Conservation (phyloP, 139 green algal species). For the Tetradesmus obliquus region DNA sequence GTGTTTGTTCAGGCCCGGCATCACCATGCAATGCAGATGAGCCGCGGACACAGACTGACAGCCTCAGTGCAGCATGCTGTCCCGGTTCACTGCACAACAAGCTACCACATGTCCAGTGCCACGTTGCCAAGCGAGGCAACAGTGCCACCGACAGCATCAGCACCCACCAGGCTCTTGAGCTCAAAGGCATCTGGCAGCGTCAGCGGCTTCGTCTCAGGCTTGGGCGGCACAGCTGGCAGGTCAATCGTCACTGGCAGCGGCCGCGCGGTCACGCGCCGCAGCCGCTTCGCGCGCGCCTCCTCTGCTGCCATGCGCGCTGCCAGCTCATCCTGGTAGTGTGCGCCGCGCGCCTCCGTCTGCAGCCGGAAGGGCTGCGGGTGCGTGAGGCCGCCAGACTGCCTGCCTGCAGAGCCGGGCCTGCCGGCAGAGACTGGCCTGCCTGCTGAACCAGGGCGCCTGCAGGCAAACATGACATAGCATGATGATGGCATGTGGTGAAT, state of each 20-base stretch:
- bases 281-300: conserved; percentile 1
- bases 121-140: not conserved
- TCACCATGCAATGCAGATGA: not conserved
- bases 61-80: not conserved
- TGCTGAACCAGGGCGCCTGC: not conserved
- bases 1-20: not conserved
- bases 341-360: conserved; percentile 49
- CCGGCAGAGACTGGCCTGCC: not conserved
- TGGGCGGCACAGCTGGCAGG: conserved; percentile 51
- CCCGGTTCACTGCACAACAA: not conserved
- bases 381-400: conserved; percentile 31
- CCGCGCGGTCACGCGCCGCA: conserved; percentile 42
- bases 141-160: not conserved
- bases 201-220: conserved; percentile 54
- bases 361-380: conserved; percentile 59
- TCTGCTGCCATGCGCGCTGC: conserved; percentile 31
- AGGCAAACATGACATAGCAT: not conserved
- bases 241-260: conserved; percentile 54
- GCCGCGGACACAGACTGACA: not conserved
- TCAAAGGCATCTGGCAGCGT: conserved; percentile 68
- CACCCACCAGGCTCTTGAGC: conserved; percentile 42
- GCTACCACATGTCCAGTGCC: not conserved
- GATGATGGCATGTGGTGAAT: not conserved
- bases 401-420: not conserved
- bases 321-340: conserved; percentile 42